Evolutionary conservation across 768 basidiomycete species (phyloP).

Genomic region (Amanita phalloides): DNA sequence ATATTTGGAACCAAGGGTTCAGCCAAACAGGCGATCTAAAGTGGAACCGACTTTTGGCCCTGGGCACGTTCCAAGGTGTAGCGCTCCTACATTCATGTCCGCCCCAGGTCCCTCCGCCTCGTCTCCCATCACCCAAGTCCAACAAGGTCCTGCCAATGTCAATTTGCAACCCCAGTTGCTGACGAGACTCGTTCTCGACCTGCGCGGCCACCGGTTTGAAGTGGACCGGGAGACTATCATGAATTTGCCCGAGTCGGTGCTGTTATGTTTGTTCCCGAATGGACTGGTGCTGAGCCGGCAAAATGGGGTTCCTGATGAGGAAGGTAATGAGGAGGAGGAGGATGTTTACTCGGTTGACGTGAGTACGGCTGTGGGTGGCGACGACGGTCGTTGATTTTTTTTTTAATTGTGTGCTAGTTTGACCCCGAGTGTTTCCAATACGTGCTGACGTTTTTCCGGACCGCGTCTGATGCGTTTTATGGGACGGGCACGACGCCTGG

Average conservation of each 20-base stretch:
- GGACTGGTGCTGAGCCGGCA: constrained; percentile 90
- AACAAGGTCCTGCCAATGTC: constrained; percentile 53
- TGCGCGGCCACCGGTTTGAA: constrained; percentile 83
- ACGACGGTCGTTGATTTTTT: background rate
- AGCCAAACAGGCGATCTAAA: background rate
- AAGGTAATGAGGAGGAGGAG: constrained; percentile 73
- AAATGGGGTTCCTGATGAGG: constrained; percentile 65
- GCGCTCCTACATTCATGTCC: constrained; percentile 21
- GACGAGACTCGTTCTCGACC: constrained; percentile 81
- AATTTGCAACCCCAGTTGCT: constrained; percentile 81
- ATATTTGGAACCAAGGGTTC: background rate
- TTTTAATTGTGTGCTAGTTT: constrained; percentile 45
- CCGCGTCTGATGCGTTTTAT: constrained; percentile 85
- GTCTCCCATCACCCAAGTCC: constrained; percentile 49
- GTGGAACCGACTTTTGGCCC: background rate
- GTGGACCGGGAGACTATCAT: constrained; percentile 97
- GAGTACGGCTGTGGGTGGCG: constrained; percentile 24
- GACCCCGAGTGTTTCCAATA: constrained; percentile 95
- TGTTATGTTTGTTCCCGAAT: constrained; percentile 95
- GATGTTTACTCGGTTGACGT: constrained; percentile 96
- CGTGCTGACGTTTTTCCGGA: constrained; percentile 86
- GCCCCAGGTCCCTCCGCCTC: constrained; percentile 24
- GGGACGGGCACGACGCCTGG: constrained; percentile 68
- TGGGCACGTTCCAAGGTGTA: constrained; percentile 2
- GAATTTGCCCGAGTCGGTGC: constrained; percentile 95